A percentile compares a stretch with the other conserved stretches of the same genome.
phyloP scores from a whole-genome alignment of 441 rosid species.

The Macaranga tanarius region DNA sequence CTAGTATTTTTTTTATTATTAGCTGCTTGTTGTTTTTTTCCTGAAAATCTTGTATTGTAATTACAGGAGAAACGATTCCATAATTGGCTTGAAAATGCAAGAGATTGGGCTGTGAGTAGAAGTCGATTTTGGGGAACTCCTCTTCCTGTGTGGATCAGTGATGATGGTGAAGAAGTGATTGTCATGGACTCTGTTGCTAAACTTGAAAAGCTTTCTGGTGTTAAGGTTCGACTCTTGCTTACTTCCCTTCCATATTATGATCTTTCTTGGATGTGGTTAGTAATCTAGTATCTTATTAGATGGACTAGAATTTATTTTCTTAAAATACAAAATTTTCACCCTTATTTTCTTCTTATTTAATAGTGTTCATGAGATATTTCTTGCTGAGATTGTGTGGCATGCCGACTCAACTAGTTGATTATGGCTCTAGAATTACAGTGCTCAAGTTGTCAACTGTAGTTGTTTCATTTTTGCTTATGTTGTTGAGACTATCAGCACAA shows the following conservation, averaged over 20 bases:
- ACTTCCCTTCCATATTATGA: constrained; percentile 16
- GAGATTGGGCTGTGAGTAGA: constrained; percentile 99
- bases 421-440: not conserved
- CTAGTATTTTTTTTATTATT: not conserved
- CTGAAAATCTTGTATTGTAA: too few relatives aligned
- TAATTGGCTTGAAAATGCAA: constrained; percentile 98
- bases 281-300: constrained; percentile 2
- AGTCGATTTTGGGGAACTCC: constrained; percentile 99
- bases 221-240: constrained; percentile 52
- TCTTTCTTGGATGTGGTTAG: not conserved
- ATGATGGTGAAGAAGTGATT: constrained; percentile 71
- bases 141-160: constrained; percentile 90
- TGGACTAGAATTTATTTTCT: not conserved
- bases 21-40: not conserved
- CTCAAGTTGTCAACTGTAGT: not conserved
- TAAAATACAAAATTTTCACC: not conserved
- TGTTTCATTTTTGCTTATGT: not conserved
- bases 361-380: not conserved
- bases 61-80: constrained; percentile 93
- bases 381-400: not conserved
- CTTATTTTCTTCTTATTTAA: not conserved
- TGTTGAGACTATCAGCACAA: not conserved
- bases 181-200: constrained; percentile 84
- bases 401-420: not conserved
- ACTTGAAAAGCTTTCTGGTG: constrained; percentile 92